Evolutionary conservation across 75 land plant genomes (phyloP).

Genomic region (Gnetum montanum): DNA sequence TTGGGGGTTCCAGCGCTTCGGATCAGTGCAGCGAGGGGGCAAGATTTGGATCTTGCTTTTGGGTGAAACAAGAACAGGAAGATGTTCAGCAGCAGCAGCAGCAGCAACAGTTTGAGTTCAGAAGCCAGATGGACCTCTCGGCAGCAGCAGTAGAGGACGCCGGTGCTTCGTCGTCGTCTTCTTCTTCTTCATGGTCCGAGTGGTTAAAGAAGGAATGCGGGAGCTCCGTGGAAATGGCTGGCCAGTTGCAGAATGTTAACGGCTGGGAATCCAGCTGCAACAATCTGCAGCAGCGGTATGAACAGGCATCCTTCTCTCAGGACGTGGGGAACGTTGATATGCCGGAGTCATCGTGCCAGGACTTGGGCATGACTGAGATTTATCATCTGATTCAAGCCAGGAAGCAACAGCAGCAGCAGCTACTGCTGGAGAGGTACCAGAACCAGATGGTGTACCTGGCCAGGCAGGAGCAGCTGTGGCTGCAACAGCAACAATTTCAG

Average conservation of each 20-base stretch:
- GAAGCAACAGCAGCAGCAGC: not conserved
- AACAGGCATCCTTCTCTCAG: not conserved
- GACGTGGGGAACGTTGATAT: not conserved
- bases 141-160: no score
- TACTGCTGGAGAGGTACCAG: not conserved
- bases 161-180: no score
- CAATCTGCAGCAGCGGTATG: not conserved
- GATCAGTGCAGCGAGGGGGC: no score
- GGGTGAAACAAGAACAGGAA: not conserved
- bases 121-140: no score
- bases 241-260: no score
- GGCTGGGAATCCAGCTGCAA: not conserved
- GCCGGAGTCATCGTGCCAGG: not conserved
- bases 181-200: not conserved
- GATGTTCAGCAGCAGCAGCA: no score
- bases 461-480: not conserved
- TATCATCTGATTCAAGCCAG: constrained; percentile 4
- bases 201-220: not conserved
- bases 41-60: no score
- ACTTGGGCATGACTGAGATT: not conserved
- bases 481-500: constrained; percentile 1
- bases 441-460: not conserved
- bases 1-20: not conserved
- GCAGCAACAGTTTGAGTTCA: no score
- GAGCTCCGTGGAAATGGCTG: constrained; percentile 1